Conservation (phyloP, 2,329 filamentous ascomycete species). For the Curvularia hawaiiensis region DNA sequence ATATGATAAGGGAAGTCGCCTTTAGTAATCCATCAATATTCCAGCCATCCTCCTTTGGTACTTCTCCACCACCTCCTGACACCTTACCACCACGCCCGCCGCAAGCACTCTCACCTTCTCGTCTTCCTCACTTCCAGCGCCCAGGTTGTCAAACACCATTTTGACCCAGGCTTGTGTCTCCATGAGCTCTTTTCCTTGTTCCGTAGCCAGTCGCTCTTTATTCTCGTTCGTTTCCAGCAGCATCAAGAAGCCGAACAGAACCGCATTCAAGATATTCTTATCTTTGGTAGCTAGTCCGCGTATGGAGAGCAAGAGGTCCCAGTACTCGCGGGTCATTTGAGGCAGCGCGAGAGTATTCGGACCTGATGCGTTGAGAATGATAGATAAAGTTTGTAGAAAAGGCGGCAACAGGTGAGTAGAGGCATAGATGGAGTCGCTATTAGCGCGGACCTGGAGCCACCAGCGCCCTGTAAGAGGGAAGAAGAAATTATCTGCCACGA, state of each 20-base stretch:
- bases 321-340: conserved; percentile 82
- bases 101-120: conserved; percentile 79
- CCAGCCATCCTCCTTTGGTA: conserved; percentile 80
- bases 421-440: conserved; percentile 64
- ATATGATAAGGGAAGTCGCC: too few species aligned
- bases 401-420: conserved; percentile 77
- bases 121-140: conserved; percentile 65
- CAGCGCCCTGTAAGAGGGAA: conserved; percentile 83
- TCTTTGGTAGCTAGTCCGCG: conserved; percentile 61
- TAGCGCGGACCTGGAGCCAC: conserved; percentile 65
- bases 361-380: conserved; percentile 82
- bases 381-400: conserved; percentile 83
- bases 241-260: conserved; percentile 79
- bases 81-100: conserved; percentile 76
- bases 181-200: conserved; percentile 75
- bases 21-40: conserved; percentile 57
- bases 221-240: conserved; percentile 82
- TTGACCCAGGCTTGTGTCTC: conserved; percentile 89
- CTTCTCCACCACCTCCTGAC: conserved; percentile 81
- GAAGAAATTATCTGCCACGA: conserved; percentile 81
- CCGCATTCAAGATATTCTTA: conserved; percentile 69
- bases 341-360: conserved; percentile 77
- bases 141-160: conserved; percentile 67
- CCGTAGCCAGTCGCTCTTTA: conserved; percentile 72
- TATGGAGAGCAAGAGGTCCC: conserved; percentile 78